Conservation (phyloP, 345 rosid genomes). For the Acer negundo region DNA sequence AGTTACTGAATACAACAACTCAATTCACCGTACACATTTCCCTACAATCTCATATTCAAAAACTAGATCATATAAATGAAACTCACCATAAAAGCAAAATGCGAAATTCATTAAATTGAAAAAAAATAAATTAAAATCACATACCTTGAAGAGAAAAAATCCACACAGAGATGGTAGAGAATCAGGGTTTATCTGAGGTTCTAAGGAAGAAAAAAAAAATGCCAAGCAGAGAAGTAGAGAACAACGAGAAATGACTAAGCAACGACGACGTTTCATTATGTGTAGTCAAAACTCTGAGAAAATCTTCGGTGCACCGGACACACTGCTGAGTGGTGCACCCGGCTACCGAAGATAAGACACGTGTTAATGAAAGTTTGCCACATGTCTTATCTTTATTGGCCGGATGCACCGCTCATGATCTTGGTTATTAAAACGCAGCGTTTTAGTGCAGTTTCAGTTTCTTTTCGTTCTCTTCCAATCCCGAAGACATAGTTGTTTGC, state of each 20-base stretch:
- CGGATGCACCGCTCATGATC: too few relatives aligned
- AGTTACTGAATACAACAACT: not conserved
- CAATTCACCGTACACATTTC: not conserved
- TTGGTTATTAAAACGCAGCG: not conserved
- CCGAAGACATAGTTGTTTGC: not conserved
- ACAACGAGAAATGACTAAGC: not conserved
- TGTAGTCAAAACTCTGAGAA: too few relatives aligned
- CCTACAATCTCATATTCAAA: not conserved
- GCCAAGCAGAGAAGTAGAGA: not conserved
- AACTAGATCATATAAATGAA: not conserved
- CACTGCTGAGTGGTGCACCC: too few relatives aligned
- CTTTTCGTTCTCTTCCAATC: not conserved
- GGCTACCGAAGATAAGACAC: too few relatives aligned
- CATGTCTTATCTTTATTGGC: too few relatives aligned
- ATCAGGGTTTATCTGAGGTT: conserved; percentile 14
- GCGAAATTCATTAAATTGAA: not conserved
- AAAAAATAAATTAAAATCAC: not conserved
- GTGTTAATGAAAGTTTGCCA: too few relatives aligned
- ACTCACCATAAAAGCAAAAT: too few relatives aligned
- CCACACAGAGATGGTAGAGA: not conserved
- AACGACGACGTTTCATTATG: not conserved
- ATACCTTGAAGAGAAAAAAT: not conserved
- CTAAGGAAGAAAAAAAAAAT: not conserved
- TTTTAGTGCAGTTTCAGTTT: not conserved
- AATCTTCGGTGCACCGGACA: too few relatives aligned